A percentile compares a stretch with the other conserved stretches of the same genome.
phyloP scores from a whole-genome alignment of 345 rosid genomes.

The Pistacia integerrima region DNA sequence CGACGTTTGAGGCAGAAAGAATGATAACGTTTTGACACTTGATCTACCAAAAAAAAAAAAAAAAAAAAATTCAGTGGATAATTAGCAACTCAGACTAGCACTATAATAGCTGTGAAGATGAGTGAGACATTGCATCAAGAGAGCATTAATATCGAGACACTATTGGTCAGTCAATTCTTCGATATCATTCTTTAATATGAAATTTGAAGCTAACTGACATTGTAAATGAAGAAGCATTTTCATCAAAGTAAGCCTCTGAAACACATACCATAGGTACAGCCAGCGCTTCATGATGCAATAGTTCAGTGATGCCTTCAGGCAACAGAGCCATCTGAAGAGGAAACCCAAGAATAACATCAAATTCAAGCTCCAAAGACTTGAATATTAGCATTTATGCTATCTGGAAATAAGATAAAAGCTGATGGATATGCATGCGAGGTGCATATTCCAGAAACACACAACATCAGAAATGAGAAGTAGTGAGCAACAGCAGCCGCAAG shows the following conservation, averaged over 20 bases:
- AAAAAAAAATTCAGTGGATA: not conserved
- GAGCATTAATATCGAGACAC: not conserved
- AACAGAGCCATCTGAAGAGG: conserved; percentile 85
- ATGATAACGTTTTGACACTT: conserved; percentile 79
- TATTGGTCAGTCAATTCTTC: conserved; percentile 3
- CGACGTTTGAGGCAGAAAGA: conserved; percentile 70
- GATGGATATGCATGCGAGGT: conserved; percentile 9
- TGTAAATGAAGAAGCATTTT: not conserved
- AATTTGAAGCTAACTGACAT: not conserved
- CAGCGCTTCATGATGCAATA: conserved; percentile 86
- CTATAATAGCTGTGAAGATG: not conserved
- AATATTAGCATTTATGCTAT: not conserved
- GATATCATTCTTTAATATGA: not conserved
- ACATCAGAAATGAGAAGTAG: not conserved
- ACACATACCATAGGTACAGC: conserved; percentile 80
- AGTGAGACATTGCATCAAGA: not conserved
- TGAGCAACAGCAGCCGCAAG: not conserved
- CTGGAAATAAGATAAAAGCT: not conserved
- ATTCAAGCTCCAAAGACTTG: conserved; percentile 15
- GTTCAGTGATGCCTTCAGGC: conserved; percentile 94
- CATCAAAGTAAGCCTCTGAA: conserved; percentile 18
- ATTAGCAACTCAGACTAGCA: not conserved
- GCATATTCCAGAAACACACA: not conserved
- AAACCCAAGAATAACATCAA: conserved; percentile 23
- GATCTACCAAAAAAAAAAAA: conserved; percentile 48